These are phyloP conservation scores for Phyllosticta capitalensis DNA, from an alignment of 2,329 filamentous ascomycete species.

Conservation along the genomic window DNA sequence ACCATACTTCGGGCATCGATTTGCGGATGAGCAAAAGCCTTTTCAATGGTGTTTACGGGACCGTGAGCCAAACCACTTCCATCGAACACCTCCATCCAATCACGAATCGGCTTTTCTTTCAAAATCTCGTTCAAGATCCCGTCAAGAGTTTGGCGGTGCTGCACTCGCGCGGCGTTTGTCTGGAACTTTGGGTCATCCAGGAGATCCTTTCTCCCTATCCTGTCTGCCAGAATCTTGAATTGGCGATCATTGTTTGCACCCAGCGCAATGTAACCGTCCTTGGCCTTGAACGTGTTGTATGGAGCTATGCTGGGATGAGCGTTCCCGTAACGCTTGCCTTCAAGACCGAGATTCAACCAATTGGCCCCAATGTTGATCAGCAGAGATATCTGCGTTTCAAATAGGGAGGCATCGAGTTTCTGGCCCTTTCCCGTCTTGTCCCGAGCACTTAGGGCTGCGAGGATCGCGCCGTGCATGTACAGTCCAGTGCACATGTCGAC, in stretches of 20 bases:
- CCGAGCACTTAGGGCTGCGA: slow-evolving; percentile 23
- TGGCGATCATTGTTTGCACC: slow-evolving; percentile 30
- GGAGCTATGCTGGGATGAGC: slow-evolving; percentile 40
- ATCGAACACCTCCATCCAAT: slow-evolving; percentile 34
- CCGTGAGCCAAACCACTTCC: slow-evolving; percentile 38
- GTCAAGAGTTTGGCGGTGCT: slow-evolving; percentile 25
- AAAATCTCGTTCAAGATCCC: slow-evolving; percentile 28
- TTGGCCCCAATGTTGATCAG: slow-evolving; percentile 34
- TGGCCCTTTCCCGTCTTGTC: slow-evolving; percentile 31
- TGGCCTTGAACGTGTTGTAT: slow-evolving; percentile 36
- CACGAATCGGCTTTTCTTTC: slow-evolving; percentile 26
- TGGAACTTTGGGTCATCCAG: slow-evolving; percentile 20
- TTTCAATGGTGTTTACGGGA: slow-evolving; percentile 37
- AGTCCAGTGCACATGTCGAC: slow-evolving; percentile 37
- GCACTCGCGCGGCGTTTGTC: slow-evolving; percentile 22
- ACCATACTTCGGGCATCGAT: slow-evolving; percentile 33
- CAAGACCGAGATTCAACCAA: slow-evolving; percentile 32
- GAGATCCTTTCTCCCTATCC: slow-evolving; percentile 15
- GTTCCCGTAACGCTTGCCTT: slow-evolving; percentile 36
- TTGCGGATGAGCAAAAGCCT: slow-evolving; percentile 37
- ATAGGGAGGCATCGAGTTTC: slow-evolving; percentile 36
- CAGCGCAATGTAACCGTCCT: slow-evolving; percentile 23
- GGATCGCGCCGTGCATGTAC: slow-evolving; percentile 37
- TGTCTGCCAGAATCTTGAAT: slow-evolving; percentile 25
- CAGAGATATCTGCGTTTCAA: slow-evolving; percentile 35